Conservation (phyloP, 116 monocot genomes). For the Iris pallida region DNA sequence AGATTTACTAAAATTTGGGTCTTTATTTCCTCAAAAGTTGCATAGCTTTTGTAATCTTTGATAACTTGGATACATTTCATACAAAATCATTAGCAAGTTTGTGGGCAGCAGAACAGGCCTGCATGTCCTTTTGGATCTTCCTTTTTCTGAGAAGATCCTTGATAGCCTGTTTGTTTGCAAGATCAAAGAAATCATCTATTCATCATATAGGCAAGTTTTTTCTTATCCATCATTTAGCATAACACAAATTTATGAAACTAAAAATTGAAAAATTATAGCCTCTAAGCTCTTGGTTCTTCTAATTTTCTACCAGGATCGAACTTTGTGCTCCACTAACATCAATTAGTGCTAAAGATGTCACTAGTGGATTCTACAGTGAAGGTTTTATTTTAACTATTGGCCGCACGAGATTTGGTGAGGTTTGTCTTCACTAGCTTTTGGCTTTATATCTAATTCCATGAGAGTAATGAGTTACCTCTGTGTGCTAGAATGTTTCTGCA, state of each 20-base stretch:
- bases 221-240: background rate
- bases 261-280: background rate
- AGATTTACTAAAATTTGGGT: background rate
- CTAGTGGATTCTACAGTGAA: constrained; percentile 36
- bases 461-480: background rate
- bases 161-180: constrained; percentile 28
- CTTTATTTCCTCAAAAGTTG: background rate
- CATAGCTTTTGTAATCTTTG: background rate
- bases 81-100: constrained; percentile 46
- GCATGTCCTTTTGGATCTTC: constrained; percentile 19
- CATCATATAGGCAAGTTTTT: constrained; percentile 65
- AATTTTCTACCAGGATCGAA: constrained; percentile 54
- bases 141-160: constrained; percentile 15
- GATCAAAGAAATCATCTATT: constrained; percentile 62
- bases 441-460: background rate
- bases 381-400: constrained; percentile 66
- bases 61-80: constrained; percentile 3
- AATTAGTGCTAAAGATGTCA: constrained; percentile 24
- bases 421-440: constrained; percentile 23
- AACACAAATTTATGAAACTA: background rate
- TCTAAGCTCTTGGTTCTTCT: constrained; percentile 3
- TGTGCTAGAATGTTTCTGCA: too few species aligned
- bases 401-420: constrained; percentile 81
- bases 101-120: constrained; percentile 42
- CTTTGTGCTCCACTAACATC: constrained; percentile 61